phyloP scores from a whole-genome alignment of 2,329 filamentous ascomycete genomes.

The Myriosclerotinia duriaeana region DNA sequence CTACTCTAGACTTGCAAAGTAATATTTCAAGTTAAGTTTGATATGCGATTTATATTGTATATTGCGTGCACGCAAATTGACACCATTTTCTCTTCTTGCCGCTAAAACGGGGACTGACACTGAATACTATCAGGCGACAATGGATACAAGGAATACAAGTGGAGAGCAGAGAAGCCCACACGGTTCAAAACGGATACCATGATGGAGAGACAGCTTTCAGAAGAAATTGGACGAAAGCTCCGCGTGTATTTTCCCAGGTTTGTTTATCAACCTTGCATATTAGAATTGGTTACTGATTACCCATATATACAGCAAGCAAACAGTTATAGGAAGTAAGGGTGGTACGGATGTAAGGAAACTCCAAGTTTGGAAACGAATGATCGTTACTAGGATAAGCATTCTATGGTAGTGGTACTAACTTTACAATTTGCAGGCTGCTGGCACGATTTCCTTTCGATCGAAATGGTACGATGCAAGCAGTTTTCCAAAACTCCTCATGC shows the following conservation, averaged over 20 bases:
- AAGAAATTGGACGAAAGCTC: conserved; percentile 51
- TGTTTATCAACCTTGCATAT: conserved; percentile 1
- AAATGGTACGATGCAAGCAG: conserved; percentile 65
- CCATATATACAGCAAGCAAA: conserved; percentile 47
- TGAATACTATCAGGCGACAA: conserved; percentile 45
- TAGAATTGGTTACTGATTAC: conserved; percentile 2
- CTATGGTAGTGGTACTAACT: background rate
- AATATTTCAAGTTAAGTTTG: too few relatives aligned
- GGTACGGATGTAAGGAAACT: conserved; percentile 53
- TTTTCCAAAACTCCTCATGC: conserved; percentile 72
- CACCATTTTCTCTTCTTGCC: conserved; percentile 9
- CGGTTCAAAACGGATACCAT: conserved; percentile 28
- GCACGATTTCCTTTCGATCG: conserved; percentile 77
- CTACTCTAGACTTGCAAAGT: too few relatives aligned
- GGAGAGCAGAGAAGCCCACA: conserved; percentile 39
- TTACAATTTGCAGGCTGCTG: conserved; percentile 55
- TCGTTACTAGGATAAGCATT: conserved; percentile 5
- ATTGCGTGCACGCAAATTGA: too few relatives aligned
- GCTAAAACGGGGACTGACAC: conserved; percentile 19
- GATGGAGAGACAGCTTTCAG: conserved; percentile 31
- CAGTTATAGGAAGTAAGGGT: conserved; percentile 64
- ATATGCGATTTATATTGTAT: too few relatives aligned
- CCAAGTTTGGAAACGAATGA: background rate
- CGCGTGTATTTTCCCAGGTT: conserved; percentile 78
- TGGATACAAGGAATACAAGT: conserved; percentile 46